A percentile compares a stretch with the other conserved stretches of the same genome.
These are phyloP conservation scores for Pseudogymnoascus sp. DNA, from an alignment of 2,329 filamentous ascomycete species.

Conservation along the genomic window DNA sequence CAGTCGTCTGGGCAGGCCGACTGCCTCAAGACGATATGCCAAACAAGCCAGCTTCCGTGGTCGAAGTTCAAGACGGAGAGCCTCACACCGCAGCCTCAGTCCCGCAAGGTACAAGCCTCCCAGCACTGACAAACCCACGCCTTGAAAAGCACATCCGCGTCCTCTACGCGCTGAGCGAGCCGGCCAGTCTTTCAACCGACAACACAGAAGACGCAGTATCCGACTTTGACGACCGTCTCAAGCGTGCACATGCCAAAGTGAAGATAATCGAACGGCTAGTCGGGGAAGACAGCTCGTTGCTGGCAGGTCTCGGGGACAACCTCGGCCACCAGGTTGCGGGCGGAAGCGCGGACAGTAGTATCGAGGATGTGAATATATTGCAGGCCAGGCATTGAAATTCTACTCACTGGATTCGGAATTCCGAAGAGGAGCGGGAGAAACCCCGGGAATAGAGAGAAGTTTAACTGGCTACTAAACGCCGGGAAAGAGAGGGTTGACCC, in stretches of 20 bases:
- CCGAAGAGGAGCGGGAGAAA: neutral
- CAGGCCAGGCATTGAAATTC: constrained; percentile 25
- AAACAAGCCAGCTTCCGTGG: constrained; percentile 4
- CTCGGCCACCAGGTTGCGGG: constrained; percentile 8
- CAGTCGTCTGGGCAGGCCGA: constrained; percentile 75
- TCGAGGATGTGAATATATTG: constrained; percentile 38
- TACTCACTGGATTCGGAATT: neutral
- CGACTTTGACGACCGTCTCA: constrained; percentile 83
- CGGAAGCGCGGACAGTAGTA: constrained; percentile 32
- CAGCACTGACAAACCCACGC: constrained; percentile 49
- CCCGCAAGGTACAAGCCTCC: constrained; percentile 27
- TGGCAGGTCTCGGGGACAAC: constrained; percentile 8
- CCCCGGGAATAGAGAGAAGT: neutral
- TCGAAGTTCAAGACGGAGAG: constrained; percentile 21
- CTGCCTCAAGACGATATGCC: constrained; percentile 31
- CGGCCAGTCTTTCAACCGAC: constrained; percentile 63
- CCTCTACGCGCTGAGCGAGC: constrained; percentile 71
- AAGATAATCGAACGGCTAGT: constrained; percentile 74
- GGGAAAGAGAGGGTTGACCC: neutral
- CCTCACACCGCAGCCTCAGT: constrained; percentile 18
- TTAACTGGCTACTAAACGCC: neutral
- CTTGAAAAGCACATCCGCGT: constrained; percentile 68
- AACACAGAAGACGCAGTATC: constrained; percentile 86
- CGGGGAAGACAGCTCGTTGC: constrained; percentile 35
- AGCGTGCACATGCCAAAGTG: constrained; percentile 71